Percentiles rank a stretch among this genome's conserved stretches.
These are phyloP conservation scores for Jamesozyma hellenica DNA, from an alignment of 805 yeast genomes.

Conservation along the genomic window DNA sequence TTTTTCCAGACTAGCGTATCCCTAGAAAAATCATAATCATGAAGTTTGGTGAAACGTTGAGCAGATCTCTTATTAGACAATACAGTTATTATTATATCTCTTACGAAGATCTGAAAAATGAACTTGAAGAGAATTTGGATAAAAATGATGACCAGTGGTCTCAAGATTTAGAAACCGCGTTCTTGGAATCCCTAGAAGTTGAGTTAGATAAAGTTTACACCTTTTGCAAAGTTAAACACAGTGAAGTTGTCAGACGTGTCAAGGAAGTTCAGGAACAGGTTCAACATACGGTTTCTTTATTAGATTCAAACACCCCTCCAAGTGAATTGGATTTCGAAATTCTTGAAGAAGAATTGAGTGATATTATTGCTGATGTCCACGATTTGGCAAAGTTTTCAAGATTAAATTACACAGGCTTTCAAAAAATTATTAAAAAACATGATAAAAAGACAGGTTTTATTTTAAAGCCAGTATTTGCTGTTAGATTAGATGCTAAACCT, in stretches of 20 bases:
- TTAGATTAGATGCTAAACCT: conserved; percentile 84
- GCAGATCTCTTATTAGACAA: conserved; percentile 80
- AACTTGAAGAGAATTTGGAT: conserved; percentile 58
- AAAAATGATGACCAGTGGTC: conserved; percentile 54
- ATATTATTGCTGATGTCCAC: conserved; percentile 93
- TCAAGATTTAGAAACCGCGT: conserved; percentile 69
- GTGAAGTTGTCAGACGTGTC: conserved; percentile 77
- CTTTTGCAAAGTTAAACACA: conserved; percentile 78
- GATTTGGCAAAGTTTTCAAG: conserved; percentile 91
- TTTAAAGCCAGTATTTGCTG: conserved; percentile 87
- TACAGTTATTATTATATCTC: conserved; percentile 84
- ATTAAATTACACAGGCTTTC: conserved; percentile 93
- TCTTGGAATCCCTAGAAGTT: conserved; percentile 61
- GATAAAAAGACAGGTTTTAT: conserved; percentile 78
- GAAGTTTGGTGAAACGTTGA: conserved; percentile 94
- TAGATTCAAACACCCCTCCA: conserved; percentile 41
- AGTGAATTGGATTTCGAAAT: conserved; percentile 61
- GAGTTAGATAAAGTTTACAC: conserved; percentile 90
- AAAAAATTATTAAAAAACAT: conserved; percentile 91
- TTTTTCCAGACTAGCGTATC: no score
- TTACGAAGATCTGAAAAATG: conserved; percentile 83
- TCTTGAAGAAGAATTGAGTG: conserved; percentile 66
- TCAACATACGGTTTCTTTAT: conserved; percentile 48
- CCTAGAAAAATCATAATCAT: conserved; percentile 32
- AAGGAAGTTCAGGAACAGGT: conserved; percentile 72